Conservation (phyloP, 345 rosid species). For the Microcos paniculata region DNA sequence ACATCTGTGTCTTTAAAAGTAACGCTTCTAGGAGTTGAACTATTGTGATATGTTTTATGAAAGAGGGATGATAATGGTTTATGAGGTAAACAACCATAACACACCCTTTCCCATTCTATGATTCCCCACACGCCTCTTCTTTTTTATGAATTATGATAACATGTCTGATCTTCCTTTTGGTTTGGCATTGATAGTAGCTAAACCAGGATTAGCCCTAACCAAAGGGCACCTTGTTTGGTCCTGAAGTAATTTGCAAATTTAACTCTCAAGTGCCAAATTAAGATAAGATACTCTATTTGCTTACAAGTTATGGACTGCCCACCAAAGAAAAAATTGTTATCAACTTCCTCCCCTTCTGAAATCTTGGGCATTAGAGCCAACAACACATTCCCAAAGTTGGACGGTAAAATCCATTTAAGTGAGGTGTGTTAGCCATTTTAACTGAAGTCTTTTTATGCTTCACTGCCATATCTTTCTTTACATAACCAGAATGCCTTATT, state of each 20-base stretch:
- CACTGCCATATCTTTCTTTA: neutral
- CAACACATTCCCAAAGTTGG: neutral
- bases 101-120: neutral
- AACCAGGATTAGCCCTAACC: neutral
- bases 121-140: neutral
- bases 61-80: neutral
- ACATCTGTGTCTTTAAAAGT: neutral
- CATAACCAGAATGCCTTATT: neutral
- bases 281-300: neutral
- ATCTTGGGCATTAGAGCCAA: neutral
- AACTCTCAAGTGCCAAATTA: neutral
- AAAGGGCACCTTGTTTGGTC: neutral
- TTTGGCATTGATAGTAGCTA: neutral
- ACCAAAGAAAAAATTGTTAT: neutral
- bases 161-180: neutral
- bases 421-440: neutral
- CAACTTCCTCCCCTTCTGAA: neutral
- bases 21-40: neutral
- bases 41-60: neutral
- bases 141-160: neutral
- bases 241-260: conserved; percentile 1
- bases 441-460: neutral
- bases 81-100: neutral
- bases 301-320: neutral
- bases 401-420: neutral